A percentile compares a stretch with the other conserved stretches of the same genome.
Evolutionary conservation across 257 asterid species (phyloP).

Genomic region (Solanum ahanhuiri): DNA sequence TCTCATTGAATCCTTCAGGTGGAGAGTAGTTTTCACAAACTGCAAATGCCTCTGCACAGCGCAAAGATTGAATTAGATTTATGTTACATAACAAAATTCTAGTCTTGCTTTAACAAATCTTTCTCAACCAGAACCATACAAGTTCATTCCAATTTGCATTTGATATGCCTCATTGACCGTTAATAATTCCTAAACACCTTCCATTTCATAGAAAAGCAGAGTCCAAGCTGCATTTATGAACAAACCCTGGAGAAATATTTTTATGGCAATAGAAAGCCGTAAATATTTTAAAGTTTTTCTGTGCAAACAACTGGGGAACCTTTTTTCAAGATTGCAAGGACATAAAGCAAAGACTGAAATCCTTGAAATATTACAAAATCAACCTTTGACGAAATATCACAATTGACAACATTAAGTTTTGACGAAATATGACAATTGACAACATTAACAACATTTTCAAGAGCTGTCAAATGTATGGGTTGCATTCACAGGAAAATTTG

Average conservation of each 20-base stretch:
- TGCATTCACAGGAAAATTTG: background rate
- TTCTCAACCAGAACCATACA: background rate
- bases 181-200: background rate
- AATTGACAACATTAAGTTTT: background rate
- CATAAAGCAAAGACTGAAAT: background rate
- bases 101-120: background rate
- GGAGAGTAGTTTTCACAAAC: slow-evolving; percentile 94
- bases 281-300: background rate
- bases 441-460: background rate
- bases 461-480: background rate
- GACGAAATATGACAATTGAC: background rate
- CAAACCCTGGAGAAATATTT: background rate
- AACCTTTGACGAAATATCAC: background rate
- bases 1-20: slow-evolving; percentile 84
- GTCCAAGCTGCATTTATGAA: background rate
- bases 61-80: background rate
- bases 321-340: background rate
- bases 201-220: background rate
- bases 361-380: background rate
- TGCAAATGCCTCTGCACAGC: slow-evolving; percentile 79
- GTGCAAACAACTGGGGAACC: background rate
- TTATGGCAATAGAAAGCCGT: background rate
- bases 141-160: background rate
- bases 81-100: background rate
- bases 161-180: background rate